Percentiles rank a stretch among this genome's conserved stretches.
phyloP scores from a whole-genome alignment of 345 rosid genomes.

The Eucalyptus sp. region DNA sequence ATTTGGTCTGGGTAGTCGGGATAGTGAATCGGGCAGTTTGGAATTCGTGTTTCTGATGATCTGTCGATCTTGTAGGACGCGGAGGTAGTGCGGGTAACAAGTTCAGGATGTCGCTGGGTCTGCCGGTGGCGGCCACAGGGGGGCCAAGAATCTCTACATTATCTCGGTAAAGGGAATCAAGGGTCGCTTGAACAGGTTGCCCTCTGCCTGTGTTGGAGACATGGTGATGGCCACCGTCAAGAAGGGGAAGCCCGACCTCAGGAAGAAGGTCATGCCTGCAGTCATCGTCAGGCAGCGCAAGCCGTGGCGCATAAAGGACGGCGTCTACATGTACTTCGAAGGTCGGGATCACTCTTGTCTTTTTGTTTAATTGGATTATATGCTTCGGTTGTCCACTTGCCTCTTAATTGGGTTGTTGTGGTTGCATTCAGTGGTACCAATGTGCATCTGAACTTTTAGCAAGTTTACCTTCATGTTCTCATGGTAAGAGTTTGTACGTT shows the following conservation, averaged over 20 bases:
- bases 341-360: slow-evolving; percentile 12
- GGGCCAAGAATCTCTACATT: slow-evolving; percentile 93
- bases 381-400: neutral
- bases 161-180: slow-evolving; percentile 93
- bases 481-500: no score
- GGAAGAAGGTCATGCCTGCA: slow-evolving; percentile 95
- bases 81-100: slow-evolving; percentile 95
- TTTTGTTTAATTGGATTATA: neutral
- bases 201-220: slow-evolving; percentile 90
- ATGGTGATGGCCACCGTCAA: slow-evolving; percentile 98
- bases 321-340: slow-evolving; percentile 93
- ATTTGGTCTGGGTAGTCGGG: neutral
- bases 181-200: slow-evolving; percentile 80
- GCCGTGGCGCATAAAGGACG: slow-evolving; percentile 98
- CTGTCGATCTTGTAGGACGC: slow-evolving; percentile 33
- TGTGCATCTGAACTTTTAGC: neutral
- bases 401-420: neutral
- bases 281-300: slow-evolving; percentile 94
- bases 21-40: neutral
- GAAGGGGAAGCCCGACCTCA: slow-evolving; percentile 89
- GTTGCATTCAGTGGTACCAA: neutral
- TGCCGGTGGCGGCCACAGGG: slow-evolving; percentile 94
- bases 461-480: neutral
- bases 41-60: neutral
- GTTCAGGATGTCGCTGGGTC: slow-evolving; percentile 96